Base-by-base conservation (phyloP, 768 basidiomycete species). In the Hortiboletus flavorubellus region DNA sequence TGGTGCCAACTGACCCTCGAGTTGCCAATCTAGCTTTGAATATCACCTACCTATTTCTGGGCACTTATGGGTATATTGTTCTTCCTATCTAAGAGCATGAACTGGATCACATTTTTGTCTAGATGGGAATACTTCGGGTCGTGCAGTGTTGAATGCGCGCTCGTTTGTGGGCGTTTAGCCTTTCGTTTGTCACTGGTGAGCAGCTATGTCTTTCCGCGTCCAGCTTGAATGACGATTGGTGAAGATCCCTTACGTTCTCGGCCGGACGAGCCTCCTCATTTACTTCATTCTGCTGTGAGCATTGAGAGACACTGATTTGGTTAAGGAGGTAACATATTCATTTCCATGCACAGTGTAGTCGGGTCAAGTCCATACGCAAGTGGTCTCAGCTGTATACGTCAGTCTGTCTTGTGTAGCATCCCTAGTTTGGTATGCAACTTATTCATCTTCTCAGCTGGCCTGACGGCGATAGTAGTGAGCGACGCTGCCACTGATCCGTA, bases 91-190 rank as follows among this genome's bases (percentile, higher is more conserved):
- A 38, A 21, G 16, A 4, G 40, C 11, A 42, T 12, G 4, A 37
- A 5, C 21, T 2, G 5, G 35, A 50, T 53, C 6, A 54, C 33
- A 18, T 8, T 11, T 2, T 21, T 30, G 1, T 47, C 26, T 41
- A 68, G 67, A 7, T 68, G 67, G 67, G 59, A 65, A 38, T 68
- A 65, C 26, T 0, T 61, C 1, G 47, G 46, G n/a, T 58, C 68
- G 5, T 39, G 53, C 7, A 37, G 40, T 9, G 30, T 69, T 2
- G 67, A 68, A 58, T 56, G 23, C 4, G 54, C 43, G 0, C 15
- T 68, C 35, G 30, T 68, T 37, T 43, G 44, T 21, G 40, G 58
- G 3, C 60, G 54, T 34, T 14, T 62, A 6, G 2, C 60, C 18
- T 61, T 67, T 12, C 65, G 52, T 15, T 53, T 43, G 55, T 16